These are phyloP conservation scores for Byssothecium circinans DNA, from an alignment of 2,329 filamentous ascomycete species.

Conservation along the genomic window DNA sequence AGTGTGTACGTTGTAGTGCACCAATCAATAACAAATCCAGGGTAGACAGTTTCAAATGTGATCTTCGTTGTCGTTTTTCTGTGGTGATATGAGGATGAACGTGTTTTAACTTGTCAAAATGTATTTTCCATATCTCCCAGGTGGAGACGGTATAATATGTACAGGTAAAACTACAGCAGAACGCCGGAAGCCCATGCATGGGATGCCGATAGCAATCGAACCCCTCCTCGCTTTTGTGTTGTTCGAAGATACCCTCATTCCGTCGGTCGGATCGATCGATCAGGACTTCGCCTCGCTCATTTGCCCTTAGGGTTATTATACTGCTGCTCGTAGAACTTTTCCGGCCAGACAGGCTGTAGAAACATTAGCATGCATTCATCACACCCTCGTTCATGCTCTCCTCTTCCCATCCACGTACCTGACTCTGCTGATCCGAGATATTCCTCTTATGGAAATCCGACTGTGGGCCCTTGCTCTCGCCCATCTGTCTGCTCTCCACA, in stretches of 20 bases:
- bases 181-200: not conserved
- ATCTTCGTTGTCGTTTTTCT: no score
- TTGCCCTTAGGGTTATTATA: constrained; percentile 39
- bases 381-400: not conserved
- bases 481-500: constrained; percentile 26
- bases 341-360: constrained; percentile 25
- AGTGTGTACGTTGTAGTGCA: no score
- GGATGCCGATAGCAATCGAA: not conserved
- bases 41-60: no score
- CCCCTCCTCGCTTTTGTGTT: not conserved
- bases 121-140: not conserved
- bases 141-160: not conserved
- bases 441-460: constrained; percentile 32
- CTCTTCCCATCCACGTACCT: constrained; percentile 17
- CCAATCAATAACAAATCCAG: no score
- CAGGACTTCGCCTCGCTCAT: constrained; percentile 14
- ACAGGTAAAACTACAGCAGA: not conserved
- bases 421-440: constrained; percentile 26
- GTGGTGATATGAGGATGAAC: no score
- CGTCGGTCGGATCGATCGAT: no score
- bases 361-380: not conserved
- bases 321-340: constrained; percentile 38
- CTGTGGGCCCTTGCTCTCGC: constrained; percentile 29
- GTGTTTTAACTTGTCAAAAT: no score
- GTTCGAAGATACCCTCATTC: not conserved